phyloP scores from a whole-genome alignment of 257 asterid species.

The Scutellaria barbata region DNA sequence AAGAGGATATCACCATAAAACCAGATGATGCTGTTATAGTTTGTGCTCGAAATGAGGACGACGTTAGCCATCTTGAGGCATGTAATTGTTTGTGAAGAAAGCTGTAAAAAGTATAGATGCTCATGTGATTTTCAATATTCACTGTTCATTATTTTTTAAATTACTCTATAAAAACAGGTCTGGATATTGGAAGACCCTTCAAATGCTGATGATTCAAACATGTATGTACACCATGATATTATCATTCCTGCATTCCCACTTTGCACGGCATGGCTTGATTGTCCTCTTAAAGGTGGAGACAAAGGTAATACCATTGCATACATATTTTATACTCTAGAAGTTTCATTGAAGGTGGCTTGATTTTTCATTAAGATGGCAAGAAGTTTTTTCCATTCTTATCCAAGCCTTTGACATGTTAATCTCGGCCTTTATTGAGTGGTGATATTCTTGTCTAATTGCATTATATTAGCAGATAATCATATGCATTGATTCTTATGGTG shows the following conservation, averaged over 20 bases:
- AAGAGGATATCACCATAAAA: slow-evolving; percentile 71
- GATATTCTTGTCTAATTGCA: neutral
- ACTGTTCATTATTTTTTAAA: too few species aligned
- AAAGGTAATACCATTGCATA: slow-evolving; percentile 52
- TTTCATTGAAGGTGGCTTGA: neutral
- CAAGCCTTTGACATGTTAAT: neutral
- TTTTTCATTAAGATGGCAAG: slow-evolving; percentile 2
- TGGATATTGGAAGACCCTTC: slow-evolving; percentile 60
- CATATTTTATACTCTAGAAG: neutral
- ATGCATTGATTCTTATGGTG: neutral
- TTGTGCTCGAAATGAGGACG: slow-evolving; percentile 92
- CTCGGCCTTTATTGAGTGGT: neutral
- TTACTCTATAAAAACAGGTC: too few species aligned
- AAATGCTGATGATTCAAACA: slow-evolving; percentile 55
- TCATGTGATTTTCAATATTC: neutral
- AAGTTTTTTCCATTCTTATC: neutral
- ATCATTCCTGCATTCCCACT: slow-evolving; percentile 94
- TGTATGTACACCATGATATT: slow-evolving; percentile 85
- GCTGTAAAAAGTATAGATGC: neutral
- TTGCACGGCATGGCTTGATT: slow-evolving; percentile 95
- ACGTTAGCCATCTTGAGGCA: slow-evolving; percentile 91
- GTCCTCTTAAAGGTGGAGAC: slow-evolving; percentile 79
- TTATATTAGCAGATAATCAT: neutral
- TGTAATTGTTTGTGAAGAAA: slow-evolving; percentile 38
- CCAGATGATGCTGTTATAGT: slow-evolving; percentile 82